Percentiles rank a stretch among this genome's conserved stretches.
Conservation (phyloP, 2,329 filamentous ascomycete genomes). For the Ambrosiella beaveri region DNA sequence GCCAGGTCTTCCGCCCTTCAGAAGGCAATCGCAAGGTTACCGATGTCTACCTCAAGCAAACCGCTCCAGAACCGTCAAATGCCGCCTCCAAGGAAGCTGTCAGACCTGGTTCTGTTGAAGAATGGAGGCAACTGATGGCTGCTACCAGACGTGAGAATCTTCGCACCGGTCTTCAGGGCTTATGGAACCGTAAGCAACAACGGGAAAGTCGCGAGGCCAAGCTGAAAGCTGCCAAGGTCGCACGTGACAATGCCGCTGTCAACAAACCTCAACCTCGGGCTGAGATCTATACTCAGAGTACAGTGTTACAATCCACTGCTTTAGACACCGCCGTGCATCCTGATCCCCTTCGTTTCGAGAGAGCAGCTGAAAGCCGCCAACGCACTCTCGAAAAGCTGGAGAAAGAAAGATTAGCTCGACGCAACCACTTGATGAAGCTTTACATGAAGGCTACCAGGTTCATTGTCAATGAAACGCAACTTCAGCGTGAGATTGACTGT, state of each 20-base stretch:
- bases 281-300: constrained; percentile 57
- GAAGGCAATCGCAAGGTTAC: constrained; percentile 43
- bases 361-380: constrained; percentile 27
- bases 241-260: constrained; percentile 30
- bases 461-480: constrained; percentile 65
- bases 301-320: constrained; percentile 36
- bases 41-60: constrained; percentile 40
- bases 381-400: constrained; percentile 27
- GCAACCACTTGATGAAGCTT: constrained; percentile 62
- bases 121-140: constrained; percentile 61
- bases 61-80: constrained; percentile 37
- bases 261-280: constrained; percentile 54
- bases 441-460: constrained; percentile 81
- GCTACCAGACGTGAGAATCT: constrained; percentile 54
- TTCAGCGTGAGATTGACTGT: constrained; percentile 54
- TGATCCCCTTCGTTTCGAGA: constrained; percentile 45
- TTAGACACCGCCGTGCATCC: constrained; percentile 33
- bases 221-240: constrained; percentile 30
- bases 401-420: constrained; percentile 40
- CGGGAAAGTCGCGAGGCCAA: constrained; percentile 21
- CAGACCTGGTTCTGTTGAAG: constrained; percentile 21
- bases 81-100: constrained; percentile 20
- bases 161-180: constrained; percentile 47
- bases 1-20: constrained; percentile 52
- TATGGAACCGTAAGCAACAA: constrained; percentile 47